Percentiles rank a stretch among this genome's conserved stretches.
phyloP scores from a whole-genome alignment of 805 yeast species.

The Candida dajiaensis region DNA sequence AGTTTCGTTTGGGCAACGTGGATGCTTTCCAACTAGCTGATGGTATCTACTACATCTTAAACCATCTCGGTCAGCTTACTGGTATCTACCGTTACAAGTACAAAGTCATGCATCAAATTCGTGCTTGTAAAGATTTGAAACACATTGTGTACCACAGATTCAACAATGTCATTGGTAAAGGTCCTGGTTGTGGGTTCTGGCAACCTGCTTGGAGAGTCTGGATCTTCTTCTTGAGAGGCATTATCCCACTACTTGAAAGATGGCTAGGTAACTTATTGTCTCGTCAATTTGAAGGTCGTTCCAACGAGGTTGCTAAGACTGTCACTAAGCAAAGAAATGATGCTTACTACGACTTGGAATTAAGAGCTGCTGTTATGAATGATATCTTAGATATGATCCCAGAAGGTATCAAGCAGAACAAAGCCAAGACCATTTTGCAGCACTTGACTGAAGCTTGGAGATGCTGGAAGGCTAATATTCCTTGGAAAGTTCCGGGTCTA shows the following conservation, averaged over 20 bases:
- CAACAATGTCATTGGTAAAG: slow-evolving; percentile 85
- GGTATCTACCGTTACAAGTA: slow-evolving; percentile 97
- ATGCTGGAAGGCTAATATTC: slow-evolving; percentile 98
- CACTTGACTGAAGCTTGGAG: slow-evolving; percentile 98
- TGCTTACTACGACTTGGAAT: slow-evolving; percentile 88
- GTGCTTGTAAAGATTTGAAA: slow-evolving; percentile 92
- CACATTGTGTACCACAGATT: slow-evolving; percentile 85
- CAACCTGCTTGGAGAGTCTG: slow-evolving; percentile 98
- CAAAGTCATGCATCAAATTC: slow-evolving; percentile 95
- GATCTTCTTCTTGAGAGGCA: slow-evolving; percentile 88
- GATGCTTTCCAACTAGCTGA: slow-evolving; percentile 95
- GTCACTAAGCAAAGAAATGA: slow-evolving; percentile 94
- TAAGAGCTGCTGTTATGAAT: slow-evolving; percentile 90
- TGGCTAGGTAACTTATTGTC: slow-evolving; percentile 91
- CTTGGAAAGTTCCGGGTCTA: slow-evolving; percentile 96
- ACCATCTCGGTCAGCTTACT: slow-evolving; percentile 92
- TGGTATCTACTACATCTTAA: slow-evolving; percentile 83
- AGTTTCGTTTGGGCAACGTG: slow-evolving; percentile 79
- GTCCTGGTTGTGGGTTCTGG: slow-evolving; percentile 99
- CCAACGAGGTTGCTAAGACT: slow-evolving; percentile 88
- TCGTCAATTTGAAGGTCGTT: slow-evolving; percentile 94
- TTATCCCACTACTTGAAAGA: slow-evolving; percentile 83
- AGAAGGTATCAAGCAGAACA: slow-evolving; percentile 82
- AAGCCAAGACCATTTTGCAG: slow-evolving; percentile 81
- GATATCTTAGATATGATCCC: slow-evolving; percentile 97